Evolutionary conservation across 1,284 basidiomycete genomes (phyloP).

Genomic region (Phellopilus nigrolimitatus): DNA sequence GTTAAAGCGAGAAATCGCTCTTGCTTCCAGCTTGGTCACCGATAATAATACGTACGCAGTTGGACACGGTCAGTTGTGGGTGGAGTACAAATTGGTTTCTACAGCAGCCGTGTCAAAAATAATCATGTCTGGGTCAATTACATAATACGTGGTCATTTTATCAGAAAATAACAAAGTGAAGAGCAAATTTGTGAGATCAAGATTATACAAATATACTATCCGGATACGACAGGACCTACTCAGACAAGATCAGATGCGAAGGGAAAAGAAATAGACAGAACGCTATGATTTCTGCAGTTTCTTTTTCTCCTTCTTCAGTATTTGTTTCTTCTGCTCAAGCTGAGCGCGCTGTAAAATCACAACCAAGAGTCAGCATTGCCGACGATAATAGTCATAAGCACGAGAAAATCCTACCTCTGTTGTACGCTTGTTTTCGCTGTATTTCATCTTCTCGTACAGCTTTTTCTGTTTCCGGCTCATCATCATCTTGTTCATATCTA

Average conservation of each 20-base stretch:
- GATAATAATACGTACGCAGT: too few relatives aligned
- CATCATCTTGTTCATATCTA: conserved; percentile 97
- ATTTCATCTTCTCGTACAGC: conserved; percentile 94
- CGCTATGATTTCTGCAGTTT: conserved; percentile 19
- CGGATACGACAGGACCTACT: background rate
- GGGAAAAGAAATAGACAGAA: background rate
- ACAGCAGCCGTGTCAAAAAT: background rate
- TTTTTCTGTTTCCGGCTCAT: conserved; percentile 97
- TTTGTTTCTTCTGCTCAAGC: conserved; percentile 26
- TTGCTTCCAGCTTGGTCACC: conserved; percentile 11
- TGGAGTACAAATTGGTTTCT: background rate
- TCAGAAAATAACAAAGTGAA: background rate
- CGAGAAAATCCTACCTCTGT: conserved; percentile 64
- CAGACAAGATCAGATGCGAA: background rate
- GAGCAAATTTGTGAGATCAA: background rate
- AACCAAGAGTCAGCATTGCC: too few relatives aligned
- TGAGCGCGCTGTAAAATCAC: conserved; percentile 20
- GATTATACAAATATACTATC: background rate
- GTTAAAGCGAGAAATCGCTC: background rate
- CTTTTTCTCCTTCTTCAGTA: conserved; percentile 26
- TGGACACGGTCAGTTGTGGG: background rate
- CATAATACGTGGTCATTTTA: background rate
- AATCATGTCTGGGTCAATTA: too few relatives aligned
- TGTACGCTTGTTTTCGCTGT: conserved; percentile 75
- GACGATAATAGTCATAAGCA: background rate